Evolutionary conservation across 805 yeast species (phyloP).

Genomic region (Yamadazyma ubonensis): DNA sequence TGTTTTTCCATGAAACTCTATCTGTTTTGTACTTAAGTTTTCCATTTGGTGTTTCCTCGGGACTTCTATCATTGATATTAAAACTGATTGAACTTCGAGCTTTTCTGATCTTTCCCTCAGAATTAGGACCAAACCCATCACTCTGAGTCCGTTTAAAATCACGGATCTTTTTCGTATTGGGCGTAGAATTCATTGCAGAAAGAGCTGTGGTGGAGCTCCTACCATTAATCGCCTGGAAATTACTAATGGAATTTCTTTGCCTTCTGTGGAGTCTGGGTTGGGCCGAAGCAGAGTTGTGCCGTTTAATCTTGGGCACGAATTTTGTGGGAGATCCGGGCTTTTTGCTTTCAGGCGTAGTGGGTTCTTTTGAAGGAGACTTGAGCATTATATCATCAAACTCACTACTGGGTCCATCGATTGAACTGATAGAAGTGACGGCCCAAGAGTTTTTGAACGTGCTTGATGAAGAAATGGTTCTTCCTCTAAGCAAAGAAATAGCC

Average conservation of each 20-base stretch:
- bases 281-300: conserved; percentile 23
- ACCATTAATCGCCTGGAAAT: conserved; percentile 8
- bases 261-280: conserved; percentile 7
- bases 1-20: conserved; percentile 22
- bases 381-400: neutral
- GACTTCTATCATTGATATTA: conserved; percentile 11
- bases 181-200: conserved; percentile 13
- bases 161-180: neutral
- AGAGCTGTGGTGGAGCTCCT: conserved; percentile 15
- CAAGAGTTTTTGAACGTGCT: conserved; percentile 13
- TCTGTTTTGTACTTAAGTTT: conserved; percentile 19
- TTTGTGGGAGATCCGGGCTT: conserved; percentile 8
- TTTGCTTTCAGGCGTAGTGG: conserved; percentile 12
- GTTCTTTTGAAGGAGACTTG: conserved; percentile 3
- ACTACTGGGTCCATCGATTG: neutral
- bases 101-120: conserved; percentile 18
- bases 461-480: conserved; percentile 49
- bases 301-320: conserved; percentile 22
- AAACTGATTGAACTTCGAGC: conserved; percentile 39
- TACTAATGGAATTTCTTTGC: conserved; percentile 16
- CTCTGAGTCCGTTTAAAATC: conserved; percentile 4
- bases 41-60: conserved; percentile 11
- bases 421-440: conserved; percentile 11
- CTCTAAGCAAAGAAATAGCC: conserved; percentile 67
- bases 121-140: conserved; percentile 12